These are phyloP conservation scores for Ceratocystis colombiana DNA, from an alignment of 2,329 filamentous ascomycete species.

Conservation along the genomic window DNA sequence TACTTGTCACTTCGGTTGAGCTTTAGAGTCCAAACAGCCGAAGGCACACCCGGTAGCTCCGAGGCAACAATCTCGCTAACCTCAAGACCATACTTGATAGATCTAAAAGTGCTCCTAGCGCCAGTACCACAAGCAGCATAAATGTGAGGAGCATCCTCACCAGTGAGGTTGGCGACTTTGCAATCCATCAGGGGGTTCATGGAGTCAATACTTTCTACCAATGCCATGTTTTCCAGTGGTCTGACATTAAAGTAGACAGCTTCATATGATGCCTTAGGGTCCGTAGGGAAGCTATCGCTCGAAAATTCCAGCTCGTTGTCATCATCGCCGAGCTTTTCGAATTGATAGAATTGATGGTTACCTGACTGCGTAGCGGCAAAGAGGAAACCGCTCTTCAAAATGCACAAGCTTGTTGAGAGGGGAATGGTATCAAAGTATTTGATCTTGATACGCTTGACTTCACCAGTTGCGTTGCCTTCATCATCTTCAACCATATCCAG, in stretches of 20 bases:
- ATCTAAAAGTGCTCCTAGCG: slow-evolving; percentile 80
- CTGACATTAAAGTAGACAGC: slow-evolving; percentile 81
- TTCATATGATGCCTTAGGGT: slow-evolving; percentile 59
- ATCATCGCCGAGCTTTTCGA: slow-evolving; percentile 93
- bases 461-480: slow-evolving; percentile 64
- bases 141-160: slow-evolving; percentile 92
- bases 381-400: slow-evolving; percentile 89
- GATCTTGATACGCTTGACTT: slow-evolving; percentile 75
- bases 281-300: slow-evolving; percentile 71
- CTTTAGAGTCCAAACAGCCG: slow-evolving; percentile 92
- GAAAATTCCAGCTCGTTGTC: slow-evolving; percentile 79
- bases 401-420: slow-evolving; percentile 74
- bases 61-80: slow-evolving; percentile 95
- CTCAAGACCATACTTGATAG: slow-evolving; percentile 82
- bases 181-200: slow-evolving; percentile 88
- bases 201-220: slow-evolving; percentile 75
- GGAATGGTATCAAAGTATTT: slow-evolving; percentile 98
- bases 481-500: slow-evolving; percentile 82
- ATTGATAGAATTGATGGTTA: slow-evolving; percentile 91
- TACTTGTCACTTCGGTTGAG: slow-evolving; percentile 69
- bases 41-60: slow-evolving; percentile 76
- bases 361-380: slow-evolving; percentile 89
- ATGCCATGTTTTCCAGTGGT: slow-evolving; percentile 65
- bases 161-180: slow-evolving; percentile 80
- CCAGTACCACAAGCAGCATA: slow-evolving; percentile 86